phyloP scores from a whole-genome alignment of 495 filamentous ascomycete species.

The Cenococcum geophilum region DNA sequence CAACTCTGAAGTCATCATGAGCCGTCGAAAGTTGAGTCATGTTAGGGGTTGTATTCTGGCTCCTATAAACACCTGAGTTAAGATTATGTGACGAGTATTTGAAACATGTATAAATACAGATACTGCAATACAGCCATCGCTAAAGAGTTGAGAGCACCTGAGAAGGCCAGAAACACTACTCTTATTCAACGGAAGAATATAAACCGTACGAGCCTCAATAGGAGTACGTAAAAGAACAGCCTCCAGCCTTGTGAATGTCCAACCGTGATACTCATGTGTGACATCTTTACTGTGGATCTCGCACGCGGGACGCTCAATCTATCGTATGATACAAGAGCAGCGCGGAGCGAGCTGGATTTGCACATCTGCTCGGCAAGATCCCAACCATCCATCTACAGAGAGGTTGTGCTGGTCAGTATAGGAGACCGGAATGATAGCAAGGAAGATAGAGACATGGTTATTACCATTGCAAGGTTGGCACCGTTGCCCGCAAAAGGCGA shows the following conservation, averaged over 20 bases:
- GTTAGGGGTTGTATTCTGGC: neutral
- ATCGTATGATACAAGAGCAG: neutral
- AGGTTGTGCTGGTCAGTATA: neutral
- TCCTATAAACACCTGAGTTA: neutral
- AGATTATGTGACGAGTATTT: neutral
- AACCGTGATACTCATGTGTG: neutral
- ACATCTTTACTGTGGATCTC: neutral
- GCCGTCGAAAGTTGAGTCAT: neutral
- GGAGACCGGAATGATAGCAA: neutral
- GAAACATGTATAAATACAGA: neutral
- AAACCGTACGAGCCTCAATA: neutral
- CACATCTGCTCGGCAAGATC: constrained; percentile 21
- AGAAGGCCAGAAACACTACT: neutral
- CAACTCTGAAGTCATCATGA: neutral
- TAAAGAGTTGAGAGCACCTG: neutral
- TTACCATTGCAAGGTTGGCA: constrained; percentile 37
- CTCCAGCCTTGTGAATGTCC: neutral
- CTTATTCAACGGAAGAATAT: neutral
- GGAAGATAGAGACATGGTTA: neutral
- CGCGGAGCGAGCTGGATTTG: constrained; percentile 15
- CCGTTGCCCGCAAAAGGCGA: constrained; percentile 44
- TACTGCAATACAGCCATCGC: neutral
- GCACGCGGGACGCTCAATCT: neutral
- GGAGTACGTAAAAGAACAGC: neutral
- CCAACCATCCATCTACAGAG: constrained; percentile 10